Evolutionary conservation across 2,329 filamentous ascomycete species (phyloP), one percentile per base, ranked within the genome.

Genomic region (Pseudocercospora ulei): DNA sequence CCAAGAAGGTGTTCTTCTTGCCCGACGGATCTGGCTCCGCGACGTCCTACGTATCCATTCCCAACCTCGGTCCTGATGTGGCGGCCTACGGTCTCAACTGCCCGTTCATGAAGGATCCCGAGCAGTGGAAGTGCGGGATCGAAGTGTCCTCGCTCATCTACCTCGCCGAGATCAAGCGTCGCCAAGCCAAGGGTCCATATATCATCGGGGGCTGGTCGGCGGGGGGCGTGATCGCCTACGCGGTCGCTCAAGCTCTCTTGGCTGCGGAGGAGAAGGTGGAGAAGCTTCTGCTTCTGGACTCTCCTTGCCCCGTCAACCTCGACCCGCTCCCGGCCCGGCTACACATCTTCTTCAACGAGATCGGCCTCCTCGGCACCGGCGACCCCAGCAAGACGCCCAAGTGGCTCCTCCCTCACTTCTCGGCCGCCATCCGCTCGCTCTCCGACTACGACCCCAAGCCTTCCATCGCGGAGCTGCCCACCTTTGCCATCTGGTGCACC

Each of bases 391-490:
- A 76, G 59, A 73, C 80, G 24, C 80, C 80, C 0, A 64, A 70
- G n/a, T 85, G 80, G 80, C 70, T 85, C 9, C 69, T 82, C 1
- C 77, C 76, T 40, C 81, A 86, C 62, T 85, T 85, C 58, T 70
- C 74, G 0, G 74, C 78, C 13, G 76, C 76, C 12, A 77, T 85
- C 38, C 68, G 70, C 34, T 78, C 78, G 9, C 65, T 86, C 18
- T 78, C 76, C 52, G 75, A 73, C 55, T 85, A 85, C 61, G 72
- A 76, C 7, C 75, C 79, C 4, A 69, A 71, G 50, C 74, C 74
- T 2, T 75, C 81, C 55, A 66, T 77, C 22, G 65, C 68, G 30
- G 73, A 72, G 24, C 77, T 80, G 24, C 70, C 72, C 13, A 74
- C 77, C 2, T 73, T 72, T 47, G 67, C 75, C 24, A 75, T 85